Evolutionary conservation across 1,139 yeast genomes (phyloP).

Genomic region (Candida sanyaensis): DNA sequence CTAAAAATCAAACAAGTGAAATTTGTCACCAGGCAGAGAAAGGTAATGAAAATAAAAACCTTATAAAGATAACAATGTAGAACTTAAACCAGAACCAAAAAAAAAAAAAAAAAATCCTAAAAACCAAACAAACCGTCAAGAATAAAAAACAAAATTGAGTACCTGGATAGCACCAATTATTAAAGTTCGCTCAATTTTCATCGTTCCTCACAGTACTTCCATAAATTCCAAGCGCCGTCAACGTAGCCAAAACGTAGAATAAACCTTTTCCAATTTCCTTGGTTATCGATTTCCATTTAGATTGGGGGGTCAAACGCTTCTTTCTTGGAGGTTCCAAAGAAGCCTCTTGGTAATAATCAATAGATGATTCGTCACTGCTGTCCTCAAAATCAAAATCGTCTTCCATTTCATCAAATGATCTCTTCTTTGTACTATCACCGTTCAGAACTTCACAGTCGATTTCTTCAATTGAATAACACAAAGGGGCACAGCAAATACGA

Average conservation of each 20-base stretch:
- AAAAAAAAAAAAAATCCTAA: no score
- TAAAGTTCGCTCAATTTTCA: slow-evolving; percentile 1
- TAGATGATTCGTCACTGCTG: background rate
- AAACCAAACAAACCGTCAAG: background rate
- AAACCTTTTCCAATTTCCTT: slow-evolving; percentile 40
- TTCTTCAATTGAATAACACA: background rate
- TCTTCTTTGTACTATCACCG: slow-evolving; percentile 4
- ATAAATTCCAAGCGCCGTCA: slow-evolving; percentile 42
- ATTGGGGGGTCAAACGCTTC: slow-evolving; percentile 7
- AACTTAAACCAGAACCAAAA: background rate
- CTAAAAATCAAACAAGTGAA: background rate
- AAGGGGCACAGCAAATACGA: slow-evolving; percentile 1
- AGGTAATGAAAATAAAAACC: background rate
- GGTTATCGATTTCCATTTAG: slow-evolving; percentile 21
- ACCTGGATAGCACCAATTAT: background rate
- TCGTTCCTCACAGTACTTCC: slow-evolving; percentile 23
- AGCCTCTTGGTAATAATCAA: background rate
- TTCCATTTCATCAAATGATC: slow-evolving; percentile 9
- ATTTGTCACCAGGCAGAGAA: background rate
- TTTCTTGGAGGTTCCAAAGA: slow-evolving; percentile 13
- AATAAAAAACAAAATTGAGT: background rate
- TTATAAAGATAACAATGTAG: background rate
- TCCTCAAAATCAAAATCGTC: slow-evolving; percentile 11
- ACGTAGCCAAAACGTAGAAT: slow-evolving; percentile 34
- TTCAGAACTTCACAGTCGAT: background rate